Percentiles rank a stretch among this genome's conserved stretches.
Conservation (phyloP, 2,329 filamentous ascomycete species). For the Corynespora cassiicola region DNA sequence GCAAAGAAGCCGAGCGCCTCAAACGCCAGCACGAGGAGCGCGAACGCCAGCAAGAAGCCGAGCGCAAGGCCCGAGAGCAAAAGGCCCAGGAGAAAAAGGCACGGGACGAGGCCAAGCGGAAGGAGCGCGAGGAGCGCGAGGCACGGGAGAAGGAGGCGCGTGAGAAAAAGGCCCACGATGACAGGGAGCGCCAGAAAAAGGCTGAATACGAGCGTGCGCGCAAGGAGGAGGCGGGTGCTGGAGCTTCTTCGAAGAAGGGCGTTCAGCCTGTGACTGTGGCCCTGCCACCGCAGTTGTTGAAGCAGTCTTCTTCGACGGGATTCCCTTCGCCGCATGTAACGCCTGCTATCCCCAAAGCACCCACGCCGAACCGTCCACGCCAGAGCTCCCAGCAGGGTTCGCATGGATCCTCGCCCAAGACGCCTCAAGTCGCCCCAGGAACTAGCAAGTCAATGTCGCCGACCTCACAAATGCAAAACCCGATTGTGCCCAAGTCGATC, state of each 20-base stretch:
- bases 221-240: conserved; percentile 49
- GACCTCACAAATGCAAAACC: conserved; percentile 69
- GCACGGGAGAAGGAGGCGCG: conserved; percentile 76
- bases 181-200: conserved; percentile 63
- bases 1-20: conserved; percentile 85
- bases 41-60: conserved; percentile 82
- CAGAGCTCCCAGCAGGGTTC: conserved; percentile 81
- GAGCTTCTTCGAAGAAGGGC: conserved; percentile 41
- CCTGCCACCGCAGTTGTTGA: conserved; percentile 60
- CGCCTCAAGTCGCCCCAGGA: conserved; percentile 61
- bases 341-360: conserved; percentile 80
- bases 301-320: conserved; percentile 57
- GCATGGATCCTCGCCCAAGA: conserved; percentile 71
- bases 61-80: conserved; percentile 81
- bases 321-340: conserved; percentile 84
- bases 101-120: conserved; percentile 74
- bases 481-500: conserved; percentile 68
- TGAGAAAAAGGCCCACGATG: conserved; percentile 68
- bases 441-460: conserved; percentile 65
- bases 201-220: conserved; percentile 50
- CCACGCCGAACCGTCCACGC: conserved; percentile 78
- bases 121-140: conserved; percentile 70
- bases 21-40: conserved; percentile 82
- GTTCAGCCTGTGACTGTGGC: conserved; percentile 54
- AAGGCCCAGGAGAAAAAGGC: conserved; percentile 84